These are phyloP conservation scores for Aurantiochytrium sp. DNA, from an alignment of 108 stramenopile genomes.

Conservation along the genomic window DNA sequence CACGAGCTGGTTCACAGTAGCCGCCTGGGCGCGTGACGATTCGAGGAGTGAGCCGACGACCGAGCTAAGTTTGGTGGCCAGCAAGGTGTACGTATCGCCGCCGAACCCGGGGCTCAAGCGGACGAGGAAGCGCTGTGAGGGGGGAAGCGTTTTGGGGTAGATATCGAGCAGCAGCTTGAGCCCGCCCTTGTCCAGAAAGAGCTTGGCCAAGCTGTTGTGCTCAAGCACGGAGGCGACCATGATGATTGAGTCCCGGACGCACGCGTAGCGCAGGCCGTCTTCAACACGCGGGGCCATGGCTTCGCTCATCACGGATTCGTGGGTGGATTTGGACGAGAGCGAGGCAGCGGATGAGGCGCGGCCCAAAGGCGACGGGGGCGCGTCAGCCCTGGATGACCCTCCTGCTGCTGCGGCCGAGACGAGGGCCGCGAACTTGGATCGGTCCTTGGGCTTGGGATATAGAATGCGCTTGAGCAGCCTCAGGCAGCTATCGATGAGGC, in stretches of 20 bases:
- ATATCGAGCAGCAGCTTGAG: constrained; percentile 19
- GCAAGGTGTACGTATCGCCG: not conserved
- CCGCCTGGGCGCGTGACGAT: too few species aligned
- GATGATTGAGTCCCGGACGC: not conserved
- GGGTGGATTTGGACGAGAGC: not conserved
- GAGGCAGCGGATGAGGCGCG: too few species aligned
- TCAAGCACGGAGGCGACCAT: not conserved
- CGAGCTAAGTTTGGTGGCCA: not conserved
- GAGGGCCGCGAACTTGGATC: not conserved
- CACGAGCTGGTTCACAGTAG: not conserved
- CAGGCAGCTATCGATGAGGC: not conserved
- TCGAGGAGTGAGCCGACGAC: not conserved
- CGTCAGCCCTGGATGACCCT: too few species aligned
- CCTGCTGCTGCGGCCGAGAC: too few species aligned
- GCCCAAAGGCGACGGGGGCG: too few species aligned
- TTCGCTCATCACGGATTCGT: not conserved
- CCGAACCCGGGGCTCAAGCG: not conserved
- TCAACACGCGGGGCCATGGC: not conserved
- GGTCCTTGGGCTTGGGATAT: not conserved
- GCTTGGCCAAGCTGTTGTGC: not conserved
- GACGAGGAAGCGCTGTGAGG: not conserved
- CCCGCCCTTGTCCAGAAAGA: not conserved
- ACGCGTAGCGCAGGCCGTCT: not conserved
- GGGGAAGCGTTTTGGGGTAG: not conserved
- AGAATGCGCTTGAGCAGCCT: not conserved